phyloP scores from a whole-genome alignment of 768 basidiomycete genomes.

The Daedaleopsis sinensis region DNA sequence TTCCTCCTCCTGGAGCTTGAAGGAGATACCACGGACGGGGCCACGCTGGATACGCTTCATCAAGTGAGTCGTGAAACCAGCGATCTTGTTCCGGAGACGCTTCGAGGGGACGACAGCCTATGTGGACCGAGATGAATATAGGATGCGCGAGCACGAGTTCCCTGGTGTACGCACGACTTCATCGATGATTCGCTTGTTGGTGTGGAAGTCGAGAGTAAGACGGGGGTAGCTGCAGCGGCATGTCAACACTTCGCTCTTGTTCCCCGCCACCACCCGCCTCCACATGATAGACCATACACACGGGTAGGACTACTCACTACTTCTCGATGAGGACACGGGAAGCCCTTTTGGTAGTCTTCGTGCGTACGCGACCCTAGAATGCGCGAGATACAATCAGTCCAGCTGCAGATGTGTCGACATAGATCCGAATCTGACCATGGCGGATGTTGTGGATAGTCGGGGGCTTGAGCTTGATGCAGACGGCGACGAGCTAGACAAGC shows the following conservation, averaged over 20 bases:
- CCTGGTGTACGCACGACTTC: slow-evolving; percentile 71
- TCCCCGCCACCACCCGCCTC: background rate
- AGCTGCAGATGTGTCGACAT: slow-evolving; percentile 3
- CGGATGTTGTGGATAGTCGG: slow-evolving; percentile 25
- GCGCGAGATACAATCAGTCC: background rate
- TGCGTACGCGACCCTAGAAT: slow-evolving; percentile 94
- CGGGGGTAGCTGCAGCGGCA: slow-evolving; percentile 81
- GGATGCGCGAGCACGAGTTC: background rate
- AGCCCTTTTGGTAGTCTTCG: slow-evolving; percentile 99
- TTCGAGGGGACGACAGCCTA: slow-evolving; percentile 96
- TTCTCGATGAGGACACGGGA: slow-evolving; percentile 99
- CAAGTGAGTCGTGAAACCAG: slow-evolving; percentile 99
- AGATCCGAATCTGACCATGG: slow-evolving; percentile 15
- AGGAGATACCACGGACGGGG: slow-evolving; percentile 98
- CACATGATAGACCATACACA: background rate
- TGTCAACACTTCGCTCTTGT: slow-evolving; percentile 3
- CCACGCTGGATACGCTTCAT: slow-evolving; percentile 99
- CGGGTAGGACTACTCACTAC: slow-evolving; percentile 64
- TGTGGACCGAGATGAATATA: slow-evolving; percentile 1
- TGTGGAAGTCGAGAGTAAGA: slow-evolving; percentile 99
- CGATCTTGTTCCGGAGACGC: slow-evolving; percentile 99
- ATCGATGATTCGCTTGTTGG: slow-evolving; percentile 99
- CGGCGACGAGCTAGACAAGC: slow-evolving; percentile 20
- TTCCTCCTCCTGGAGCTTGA: slow-evolving; percentile 99
- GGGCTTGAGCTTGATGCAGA: slow-evolving; percentile 28